Evolutionary conservation across 2,329 filamentous ascomycete species (phyloP).

Genomic region (Fusarium sp.): DNA sequence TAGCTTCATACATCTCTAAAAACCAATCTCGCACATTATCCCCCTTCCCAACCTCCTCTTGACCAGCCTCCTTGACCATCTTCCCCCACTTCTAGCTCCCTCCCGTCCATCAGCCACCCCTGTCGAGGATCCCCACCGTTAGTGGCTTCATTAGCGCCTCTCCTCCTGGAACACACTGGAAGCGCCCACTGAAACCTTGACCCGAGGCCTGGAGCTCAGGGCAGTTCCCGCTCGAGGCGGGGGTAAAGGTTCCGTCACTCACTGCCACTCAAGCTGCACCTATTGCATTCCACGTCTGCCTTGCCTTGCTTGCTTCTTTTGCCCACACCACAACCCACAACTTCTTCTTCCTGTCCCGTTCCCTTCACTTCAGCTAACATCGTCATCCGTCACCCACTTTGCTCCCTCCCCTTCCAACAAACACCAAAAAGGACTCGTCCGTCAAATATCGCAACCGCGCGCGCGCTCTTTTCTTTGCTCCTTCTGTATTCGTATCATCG

Average conservation of each 20-base stretch:
- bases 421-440: slow-evolving; percentile 5
- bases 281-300: slow-evolving; percentile 20
- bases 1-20: neutral
- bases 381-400: slow-evolving; percentile 31
- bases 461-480: neutral
- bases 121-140: slow-evolving; percentile 7
- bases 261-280: neutral
- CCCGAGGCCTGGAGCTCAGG: slow-evolving; percentile 32
- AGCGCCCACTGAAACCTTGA: slow-evolving; percentile 24
- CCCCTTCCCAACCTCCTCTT: slow-evolving; percentile 21
- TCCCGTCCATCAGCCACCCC: slow-evolving; percentile 24
- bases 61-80: slow-evolving; percentile 14
- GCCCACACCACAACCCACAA: slow-evolving; percentile 25
- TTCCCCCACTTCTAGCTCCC: slow-evolving; percentile 21
- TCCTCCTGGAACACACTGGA: slow-evolving; percentile 20
- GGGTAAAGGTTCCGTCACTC: slow-evolving; percentile 36
- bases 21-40: slow-evolving; percentile 16
- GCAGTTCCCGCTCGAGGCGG: slow-evolving; percentile 27
- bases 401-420: neutral
- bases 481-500: neutral
- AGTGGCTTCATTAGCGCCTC: slow-evolving; percentile 28
- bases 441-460: slow-evolving; percentile 3
- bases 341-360: slow-evolving; percentile 16
- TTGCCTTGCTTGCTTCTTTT: slow-evolving; percentile 34
- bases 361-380: slow-evolving; percentile 20